A percentile compares a stretch with the other conserved stretches of the same genome.
These are phyloP conservation scores for Rhododendron ferrugineum DNA, from an alignment of 148 eudicot species.

Conservation along the genomic window DNA sequence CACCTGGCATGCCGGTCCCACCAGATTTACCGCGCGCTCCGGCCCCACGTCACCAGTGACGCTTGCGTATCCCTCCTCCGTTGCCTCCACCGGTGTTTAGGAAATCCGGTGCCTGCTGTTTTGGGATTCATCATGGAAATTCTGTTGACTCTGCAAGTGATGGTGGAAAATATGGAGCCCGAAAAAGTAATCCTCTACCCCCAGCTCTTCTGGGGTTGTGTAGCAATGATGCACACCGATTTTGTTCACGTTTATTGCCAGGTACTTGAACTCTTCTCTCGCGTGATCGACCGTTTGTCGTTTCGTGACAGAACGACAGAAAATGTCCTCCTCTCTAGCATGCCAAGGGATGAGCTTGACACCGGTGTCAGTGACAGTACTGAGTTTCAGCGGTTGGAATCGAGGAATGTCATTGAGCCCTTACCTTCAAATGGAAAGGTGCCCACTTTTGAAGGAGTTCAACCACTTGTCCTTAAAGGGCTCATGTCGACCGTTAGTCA, in stretches of 20 bases:
- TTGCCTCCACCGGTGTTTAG: constrained; percentile 84
- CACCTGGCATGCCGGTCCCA: constrained; percentile 98
- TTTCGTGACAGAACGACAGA: constrained; percentile 92
- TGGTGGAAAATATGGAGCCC: constrained; percentile 99
- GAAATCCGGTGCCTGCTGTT: constrained; percentile 85
- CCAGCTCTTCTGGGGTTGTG: constrained; percentile 99
- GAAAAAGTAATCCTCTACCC: constrained; percentile 96
- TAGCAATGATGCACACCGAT: constrained; percentile 98
- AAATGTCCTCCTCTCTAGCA: constrained; percentile 92
- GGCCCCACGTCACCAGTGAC: constrained; percentile 89
- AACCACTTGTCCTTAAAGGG: constrained; percentile 96
- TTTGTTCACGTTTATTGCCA: constrained; percentile 98
- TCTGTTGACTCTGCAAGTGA: constrained; percentile 88
- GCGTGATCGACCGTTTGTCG: constrained; percentile 87
- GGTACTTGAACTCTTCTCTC: constrained; percentile 91
- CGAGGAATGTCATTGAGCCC: constrained; percentile 41
- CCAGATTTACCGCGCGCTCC: constrained; percentile 89
- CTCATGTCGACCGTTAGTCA: constrained; percentile 93
- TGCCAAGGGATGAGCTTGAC: constrained; percentile 93
- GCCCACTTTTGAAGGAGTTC: constrained; percentile 96
- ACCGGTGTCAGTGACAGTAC: constrained; percentile 47
- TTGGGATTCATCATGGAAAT: constrained; percentile 91
- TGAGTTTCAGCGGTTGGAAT: constrained; percentile 68
- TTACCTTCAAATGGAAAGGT: constrained; percentile 48
- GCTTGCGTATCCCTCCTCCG: constrained; percentile 94